These are phyloP conservation scores for Guyanaporus albipodus DNA, from an alignment of 768 basidiomycete species.

Conservation along the genomic window DNA sequence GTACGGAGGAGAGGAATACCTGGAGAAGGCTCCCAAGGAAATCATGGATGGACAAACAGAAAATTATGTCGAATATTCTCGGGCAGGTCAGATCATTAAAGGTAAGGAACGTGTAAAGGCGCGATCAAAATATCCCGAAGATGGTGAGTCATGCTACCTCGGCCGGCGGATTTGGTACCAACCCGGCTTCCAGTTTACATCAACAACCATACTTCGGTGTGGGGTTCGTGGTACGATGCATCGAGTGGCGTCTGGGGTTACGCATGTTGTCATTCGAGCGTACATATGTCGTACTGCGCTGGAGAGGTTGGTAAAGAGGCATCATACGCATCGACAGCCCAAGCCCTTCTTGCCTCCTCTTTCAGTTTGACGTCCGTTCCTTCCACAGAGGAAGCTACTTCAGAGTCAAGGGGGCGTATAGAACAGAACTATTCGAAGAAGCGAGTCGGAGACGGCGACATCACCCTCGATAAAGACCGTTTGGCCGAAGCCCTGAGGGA, in stretches of 20 bases:
- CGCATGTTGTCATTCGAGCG: constrained; percentile 85
- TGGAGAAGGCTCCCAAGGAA: constrained; percentile 87
- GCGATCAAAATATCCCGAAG: constrained; percentile 92
- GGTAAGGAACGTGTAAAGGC: constrained; percentile 86
- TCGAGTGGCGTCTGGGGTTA: constrained; percentile 82
- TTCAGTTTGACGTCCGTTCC: constrained; percentile 27
- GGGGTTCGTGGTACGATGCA: constrained; percentile 93
- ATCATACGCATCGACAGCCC: constrained; percentile 67
- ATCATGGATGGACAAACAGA: constrained; percentile 94
- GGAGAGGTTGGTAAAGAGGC: constrained; percentile 83
- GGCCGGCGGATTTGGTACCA: neutral
- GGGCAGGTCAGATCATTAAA: constrained; percentile 86
- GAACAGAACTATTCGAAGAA: constrained; percentile 78
- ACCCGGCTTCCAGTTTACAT: constrained; percentile 55
- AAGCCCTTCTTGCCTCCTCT: constrained; percentile 53
- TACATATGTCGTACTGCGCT: constrained; percentile 89
- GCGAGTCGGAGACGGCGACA: constrained; percentile 75
- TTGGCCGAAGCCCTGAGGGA: constrained; percentile 69
- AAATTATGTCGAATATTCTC: constrained; percentile 95
- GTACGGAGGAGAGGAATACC: constrained; percentile 93
- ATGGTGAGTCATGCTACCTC: constrained; percentile 53
- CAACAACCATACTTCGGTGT: constrained; percentile 94
- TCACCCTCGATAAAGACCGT: constrained; percentile 68
- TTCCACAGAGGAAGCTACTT: constrained; percentile 29
- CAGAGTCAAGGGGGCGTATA: constrained; percentile 36